phyloP scores from a whole-genome alignment of 257 asterid species.

The Forsythia suspensa region DNA sequence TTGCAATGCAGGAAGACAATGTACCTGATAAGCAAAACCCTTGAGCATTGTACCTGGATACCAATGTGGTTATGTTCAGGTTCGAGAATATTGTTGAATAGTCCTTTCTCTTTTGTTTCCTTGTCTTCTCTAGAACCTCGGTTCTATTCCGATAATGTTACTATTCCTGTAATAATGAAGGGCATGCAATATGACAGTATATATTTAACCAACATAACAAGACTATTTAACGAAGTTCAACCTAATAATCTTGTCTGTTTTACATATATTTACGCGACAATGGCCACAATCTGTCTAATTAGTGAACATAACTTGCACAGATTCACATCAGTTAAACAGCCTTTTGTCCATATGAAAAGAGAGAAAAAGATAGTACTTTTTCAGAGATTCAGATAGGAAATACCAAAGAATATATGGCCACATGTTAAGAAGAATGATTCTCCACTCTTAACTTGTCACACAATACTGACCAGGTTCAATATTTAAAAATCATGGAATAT shows the following conservation, averaged over 20 bases:
- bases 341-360: no score
- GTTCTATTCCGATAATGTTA: neutral
- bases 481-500: no score
- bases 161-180: neutral
- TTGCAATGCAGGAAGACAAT: neutral
- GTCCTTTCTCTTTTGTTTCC: neutral
- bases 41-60: slow-evolving; percentile 3
- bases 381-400: no score
- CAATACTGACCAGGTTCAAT: no score
- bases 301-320: no score
- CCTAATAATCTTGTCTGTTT: no score
- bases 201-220: no score
- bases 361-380: no score
- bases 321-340: no score
- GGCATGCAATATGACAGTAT: neutral
- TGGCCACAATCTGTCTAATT: no score
- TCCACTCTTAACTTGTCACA: neutral
- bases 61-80: slow-evolving; percentile 10
- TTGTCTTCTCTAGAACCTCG: neutral
- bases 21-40: neutral
- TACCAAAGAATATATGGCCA: neutral
- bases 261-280: no score
- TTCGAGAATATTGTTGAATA: neutral
- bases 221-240: no score
- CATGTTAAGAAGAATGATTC: neutral